These are phyloP conservation scores for Chenopodium formosanum DNA, from an alignment of 148 eudicot genomes.

Conservation along the genomic window DNA sequence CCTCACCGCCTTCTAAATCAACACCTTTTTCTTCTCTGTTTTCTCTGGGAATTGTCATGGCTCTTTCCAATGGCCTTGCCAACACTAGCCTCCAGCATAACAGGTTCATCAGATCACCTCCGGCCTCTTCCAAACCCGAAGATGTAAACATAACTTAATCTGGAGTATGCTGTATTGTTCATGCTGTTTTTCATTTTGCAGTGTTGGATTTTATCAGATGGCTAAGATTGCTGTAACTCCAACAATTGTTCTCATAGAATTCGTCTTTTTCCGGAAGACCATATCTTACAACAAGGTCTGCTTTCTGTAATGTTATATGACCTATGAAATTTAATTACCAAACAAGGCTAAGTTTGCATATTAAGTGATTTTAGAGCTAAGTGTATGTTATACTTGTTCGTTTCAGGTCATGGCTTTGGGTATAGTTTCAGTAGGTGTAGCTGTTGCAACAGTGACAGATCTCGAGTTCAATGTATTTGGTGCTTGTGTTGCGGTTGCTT, in stretches of 20 bases:
- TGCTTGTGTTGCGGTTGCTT: constrained; percentile 71
- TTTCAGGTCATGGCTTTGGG: constrained; percentile 65
- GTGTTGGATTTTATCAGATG: constrained; percentile 98
- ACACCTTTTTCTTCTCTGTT: constrained; percentile 80
- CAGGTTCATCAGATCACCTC: constrained; percentile 42
- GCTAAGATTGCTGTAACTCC: constrained; percentile 98
- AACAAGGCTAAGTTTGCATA: background rate
- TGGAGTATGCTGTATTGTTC: background rate
- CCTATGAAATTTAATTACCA: background rate
- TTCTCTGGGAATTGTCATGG: constrained; percentile 80
- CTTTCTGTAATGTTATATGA: background rate
- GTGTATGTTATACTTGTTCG: background rate
- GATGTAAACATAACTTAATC: background rate
- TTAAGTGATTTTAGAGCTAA: background rate
- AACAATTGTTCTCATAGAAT: constrained; percentile 81
- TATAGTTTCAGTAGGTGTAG: constrained; percentile 75
- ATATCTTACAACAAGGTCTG: constrained; percentile 62
- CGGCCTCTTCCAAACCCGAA: background rate
- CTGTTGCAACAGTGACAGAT: constrained; percentile 90
- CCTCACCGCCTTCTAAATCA: constrained; percentile 70
- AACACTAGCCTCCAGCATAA: constrained; percentile 80
- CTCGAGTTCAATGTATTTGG: constrained; percentile 78
- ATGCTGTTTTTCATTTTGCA: constrained; percentile 26
- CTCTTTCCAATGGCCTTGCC: constrained; percentile 93
- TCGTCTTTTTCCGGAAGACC: constrained; percentile 60